A percentile compares a stretch with the other conserved stretches of the same genome.
These are phyloP conservation scores for Xylaria nigripes DNA, from an alignment of 495 filamentous ascomycete genomes.

Conservation along the genomic window DNA sequence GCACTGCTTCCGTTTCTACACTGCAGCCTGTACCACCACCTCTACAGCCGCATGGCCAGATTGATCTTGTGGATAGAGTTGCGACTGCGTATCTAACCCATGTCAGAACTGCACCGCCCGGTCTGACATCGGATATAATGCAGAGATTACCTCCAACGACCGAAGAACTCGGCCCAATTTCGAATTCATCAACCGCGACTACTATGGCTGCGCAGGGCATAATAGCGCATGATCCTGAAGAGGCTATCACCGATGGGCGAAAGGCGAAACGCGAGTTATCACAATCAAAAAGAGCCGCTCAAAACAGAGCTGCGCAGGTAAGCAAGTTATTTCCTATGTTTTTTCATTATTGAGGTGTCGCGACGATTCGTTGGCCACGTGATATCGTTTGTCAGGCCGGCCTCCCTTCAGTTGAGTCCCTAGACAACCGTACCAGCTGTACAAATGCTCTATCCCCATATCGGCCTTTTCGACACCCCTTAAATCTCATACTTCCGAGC, in stretches of 20 bases:
- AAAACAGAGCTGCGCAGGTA: constrained; percentile 95
- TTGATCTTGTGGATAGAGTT: constrained; percentile 12
- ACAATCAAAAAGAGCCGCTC: constrained; percentile 89
- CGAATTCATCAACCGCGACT: constrained; percentile 17
- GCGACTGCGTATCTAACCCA: constrained; percentile 21
- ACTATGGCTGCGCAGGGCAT: constrained; percentile 26
- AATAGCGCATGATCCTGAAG: constrained; percentile 24
- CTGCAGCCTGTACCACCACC: constrained; percentile 16
- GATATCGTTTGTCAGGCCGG: constrained; percentile 1
- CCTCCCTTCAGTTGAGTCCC: not conserved
- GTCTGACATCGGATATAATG: constrained; percentile 24
- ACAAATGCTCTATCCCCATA: not conserved
- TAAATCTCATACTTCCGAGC: too few species aligned
- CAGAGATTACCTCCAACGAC: constrained; percentile 25
- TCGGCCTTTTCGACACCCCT: too few species aligned
- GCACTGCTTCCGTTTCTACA: constrained; percentile 7
- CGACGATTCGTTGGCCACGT: not conserved
- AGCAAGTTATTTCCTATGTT: constrained; percentile 14
- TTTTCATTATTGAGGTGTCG: constrained; percentile 1
- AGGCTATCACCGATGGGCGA: constrained; percentile 31
- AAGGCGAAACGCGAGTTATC: constrained; percentile 77
- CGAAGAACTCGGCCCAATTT: constrained; percentile 25
- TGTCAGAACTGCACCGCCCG: constrained; percentile 16
- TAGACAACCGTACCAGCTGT: not conserved
- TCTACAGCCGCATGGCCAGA: constrained; percentile 20